phyloP scores from a whole-genome alignment of 2,329 filamentous ascomycete genomes.

The Diplodia mutila region DNA sequence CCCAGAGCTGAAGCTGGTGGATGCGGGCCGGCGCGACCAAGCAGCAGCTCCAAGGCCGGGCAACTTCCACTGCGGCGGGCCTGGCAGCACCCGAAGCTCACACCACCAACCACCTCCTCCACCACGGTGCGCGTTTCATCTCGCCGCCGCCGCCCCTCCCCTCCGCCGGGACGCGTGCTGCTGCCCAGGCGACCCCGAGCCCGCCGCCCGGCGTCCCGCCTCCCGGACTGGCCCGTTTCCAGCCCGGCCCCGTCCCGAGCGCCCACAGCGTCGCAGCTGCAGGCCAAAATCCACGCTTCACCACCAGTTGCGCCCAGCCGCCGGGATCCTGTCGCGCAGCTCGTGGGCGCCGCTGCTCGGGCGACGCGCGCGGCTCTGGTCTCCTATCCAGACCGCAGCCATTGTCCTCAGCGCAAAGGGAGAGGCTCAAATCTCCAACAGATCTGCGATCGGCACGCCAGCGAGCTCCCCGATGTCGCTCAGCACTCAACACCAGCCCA shows the following conservation, averaged over 20 bases:
- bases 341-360: slow-evolving; percentile 2
- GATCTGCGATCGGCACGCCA: slow-evolving; percentile 12
- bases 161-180: neutral
- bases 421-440: neutral
- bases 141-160: neutral
- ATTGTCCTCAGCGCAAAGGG: neutral
- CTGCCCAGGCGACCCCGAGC: neutral
- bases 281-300: neutral
- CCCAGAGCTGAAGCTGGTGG: slow-evolving; percentile 13
- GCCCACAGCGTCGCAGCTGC: slow-evolving; percentile 8
- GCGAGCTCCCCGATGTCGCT: slow-evolving; percentile 14
- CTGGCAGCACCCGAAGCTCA: slow-evolving; percentile 19
- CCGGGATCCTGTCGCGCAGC: slow-evolving; percentile 2
- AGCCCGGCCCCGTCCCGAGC: slow-evolving; percentile 3
- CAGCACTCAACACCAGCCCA: slow-evolving; percentile 4
- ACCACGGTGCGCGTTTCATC: slow-evolving; percentile 10
- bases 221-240: neutral
- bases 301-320: neutral
- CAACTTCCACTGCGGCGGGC: slow-evolving; percentile 14
- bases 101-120: slow-evolving; percentile 3
- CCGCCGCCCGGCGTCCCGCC: slow-evolving; percentile 8
- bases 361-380: neutral
- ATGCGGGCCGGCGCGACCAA: slow-evolving; percentile 12
- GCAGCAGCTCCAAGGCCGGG: slow-evolving; percentile 5
- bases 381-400: neutral